Base-by-base conservation (phyloP, 2,329 filamentous ascomycete genomes). In the Fusarium sp. region DNA sequence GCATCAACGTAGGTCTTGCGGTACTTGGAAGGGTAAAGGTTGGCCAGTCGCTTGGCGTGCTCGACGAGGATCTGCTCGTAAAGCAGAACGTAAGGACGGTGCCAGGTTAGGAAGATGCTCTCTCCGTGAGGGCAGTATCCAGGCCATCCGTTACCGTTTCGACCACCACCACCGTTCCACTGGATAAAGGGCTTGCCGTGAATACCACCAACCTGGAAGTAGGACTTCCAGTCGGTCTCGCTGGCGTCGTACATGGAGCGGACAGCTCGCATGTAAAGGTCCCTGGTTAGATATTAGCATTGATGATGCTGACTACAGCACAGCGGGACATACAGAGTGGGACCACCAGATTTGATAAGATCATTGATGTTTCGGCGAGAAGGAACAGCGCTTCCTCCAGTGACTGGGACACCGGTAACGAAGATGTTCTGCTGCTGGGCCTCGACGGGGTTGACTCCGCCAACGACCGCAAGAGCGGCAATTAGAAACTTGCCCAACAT, bases 61-160 rank as follows among this genome's bases (percentile, higher is more conserved):
- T 76, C 70, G 26, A 84, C 83, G 7, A 89, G 78, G 16, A 80
- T 73, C 84, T 89, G 87, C 85, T 89, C 87, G 58, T 81, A 88
- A 8, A 89, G 79, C 10, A 83, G 78, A 43, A 88, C 72, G 62
- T 85, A 89, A 6, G 86, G 83, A 8, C 86, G 84, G 74, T 90
- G 87, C 87, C 86, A 89, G 19, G 83, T 76, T 9, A 82, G 72
- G 66, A 88, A 86, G 25, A 84, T 74, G n/a, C 80, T 77, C 73
- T 86, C 83, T 61, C 79, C 79, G 49, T 87, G 83, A 18, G 83
- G 84, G 53, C 83, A 85, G 70, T 83, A 85, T 30, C 82, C 82
- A 14, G 63, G 25, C 80, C 80, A 81, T 21, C 73, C 77, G 44
- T 74, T 69, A 3, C 72, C 62, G 13, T 50, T 59, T 26, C 66